Percentiles rank a stretch among this genome's conserved stretches.
phyloP scores from a whole-genome alignment of 2,329 filamentous ascomycete species.

The Sporothrix euskadiensis region DNA sequence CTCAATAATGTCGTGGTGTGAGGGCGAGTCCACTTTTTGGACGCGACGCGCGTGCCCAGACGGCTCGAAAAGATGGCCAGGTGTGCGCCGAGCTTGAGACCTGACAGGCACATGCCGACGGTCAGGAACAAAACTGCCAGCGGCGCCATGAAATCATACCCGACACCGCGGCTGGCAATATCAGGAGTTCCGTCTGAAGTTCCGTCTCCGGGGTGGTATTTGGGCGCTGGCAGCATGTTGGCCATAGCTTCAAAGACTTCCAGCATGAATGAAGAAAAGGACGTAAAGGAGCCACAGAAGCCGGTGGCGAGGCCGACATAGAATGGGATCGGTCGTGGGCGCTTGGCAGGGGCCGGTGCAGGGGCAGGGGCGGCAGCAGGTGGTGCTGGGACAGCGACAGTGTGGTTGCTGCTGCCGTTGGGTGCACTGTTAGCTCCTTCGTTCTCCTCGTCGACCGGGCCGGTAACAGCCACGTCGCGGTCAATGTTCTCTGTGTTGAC shows the following conservation, averaged over 20 bases:
- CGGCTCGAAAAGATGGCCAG: constrained; percentile 64
- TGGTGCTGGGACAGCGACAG: background rate
- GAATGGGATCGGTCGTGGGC: constrained; percentile 61
- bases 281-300: constrained; percentile 71
- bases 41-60: constrained; percentile 61
- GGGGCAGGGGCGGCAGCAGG: background rate
- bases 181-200: constrained; percentile 51
- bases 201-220: constrained; percentile 40
- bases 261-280: constrained; percentile 68
- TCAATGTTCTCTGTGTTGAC: background rate
- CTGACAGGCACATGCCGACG: constrained; percentile 67
- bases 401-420: background rate
- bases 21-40: constrained; percentile 34
- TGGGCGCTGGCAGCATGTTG: constrained; percentile 47
- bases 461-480: constrained; percentile 41
- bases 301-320: constrained; percentile 71
- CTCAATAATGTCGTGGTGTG: constrained; percentile 47
- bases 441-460: constrained; percentile 31
- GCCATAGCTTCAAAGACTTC: constrained; percentile 70
- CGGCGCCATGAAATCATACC: constrained; percentile 81
- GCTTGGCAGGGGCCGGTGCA: background rate
- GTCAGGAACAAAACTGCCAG: constrained; percentile 74
- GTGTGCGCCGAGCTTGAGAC: constrained; percentile 72
- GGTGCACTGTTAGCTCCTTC: background rate
- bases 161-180: constrained; percentile 58